Evolutionary conservation across 306 rosid species (phyloP), one percentile per base, ranked within the genome.

Genomic region (Benincasa hispida): DNA sequence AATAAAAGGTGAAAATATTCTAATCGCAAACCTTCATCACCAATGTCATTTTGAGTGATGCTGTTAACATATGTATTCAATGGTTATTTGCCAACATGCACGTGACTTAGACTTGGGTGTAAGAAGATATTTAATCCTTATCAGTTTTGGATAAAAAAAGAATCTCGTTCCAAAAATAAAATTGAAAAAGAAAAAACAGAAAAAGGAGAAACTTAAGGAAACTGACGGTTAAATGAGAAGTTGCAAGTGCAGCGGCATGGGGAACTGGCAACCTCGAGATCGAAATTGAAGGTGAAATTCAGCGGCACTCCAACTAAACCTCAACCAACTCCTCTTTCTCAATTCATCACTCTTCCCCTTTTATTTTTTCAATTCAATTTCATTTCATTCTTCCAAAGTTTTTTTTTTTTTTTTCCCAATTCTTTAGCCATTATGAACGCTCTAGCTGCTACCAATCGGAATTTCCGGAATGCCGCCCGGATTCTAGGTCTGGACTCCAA

Each of bases 391-490:
- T 13, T 68, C 22, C 13, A 8, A 6, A 19, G 39, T 35, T 35
- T 35, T 35, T 0, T 5, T 5, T 35, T 35, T 35, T 35, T 0
- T 60, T 10, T 21, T 6, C 13, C 13, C 24, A 62, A 59, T 77
- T 69, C 17, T 24, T 15, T 11, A 21, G 30, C 74, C n/a, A 78
- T 39, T 75, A 84, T 89, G 93, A 89, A 87, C n/a, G 93, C 93
- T 37, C 87, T 87, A 54, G 90, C 88, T 3, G 91, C 93, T 14
- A 89, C 93, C 7, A 86, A 80, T 79, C 91, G 93, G 5, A 89
- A 89, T 54, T 89, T 89, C 41, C 80, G 77, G 8, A 75, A 63
- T 24, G 93, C 91, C 2, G 73, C 90, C 0, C 72, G 91, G 7
- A 79, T 89, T 75, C 91, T 89, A 6, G 91, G 91, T 22, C 75